Percentiles rank a stretch among this genome's conserved stretches.
These are phyloP conservation scores for Mariannaea elegans DNA, from an alignment of 2,329 filamentous ascomycete genomes.

Conservation along the genomic window DNA sequence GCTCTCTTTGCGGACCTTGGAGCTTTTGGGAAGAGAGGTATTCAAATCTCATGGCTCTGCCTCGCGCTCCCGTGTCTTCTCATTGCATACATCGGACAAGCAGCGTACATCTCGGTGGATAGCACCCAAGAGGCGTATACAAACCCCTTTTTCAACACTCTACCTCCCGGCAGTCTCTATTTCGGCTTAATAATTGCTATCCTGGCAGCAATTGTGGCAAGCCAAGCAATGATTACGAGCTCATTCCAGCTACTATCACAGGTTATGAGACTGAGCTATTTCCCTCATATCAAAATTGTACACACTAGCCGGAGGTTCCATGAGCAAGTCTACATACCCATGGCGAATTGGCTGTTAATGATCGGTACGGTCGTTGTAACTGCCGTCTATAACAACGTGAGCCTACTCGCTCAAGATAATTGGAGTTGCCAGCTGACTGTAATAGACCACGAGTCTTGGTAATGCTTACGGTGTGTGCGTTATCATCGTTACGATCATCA, in stretches of 20 bases:
- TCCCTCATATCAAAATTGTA: conserved; percentile 75
- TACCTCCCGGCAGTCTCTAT: conserved; percentile 73
- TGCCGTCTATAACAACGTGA: conserved; percentile 73
- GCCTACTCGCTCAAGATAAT: conserved; percentile 21
- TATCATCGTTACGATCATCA: conserved; percentile 77
- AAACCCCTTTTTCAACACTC: conserved; percentile 78
- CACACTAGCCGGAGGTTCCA: conserved; percentile 75
- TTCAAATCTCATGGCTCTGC: conserved; percentile 77
- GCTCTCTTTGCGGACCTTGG: conserved; percentile 80
- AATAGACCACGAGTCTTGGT: conserved; percentile 69
- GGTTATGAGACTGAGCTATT: conserved; percentile 75
- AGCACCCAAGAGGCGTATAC: conserved; percentile 52
- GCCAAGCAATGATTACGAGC: conserved; percentile 79
- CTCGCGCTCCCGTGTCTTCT: conserved; percentile 72
- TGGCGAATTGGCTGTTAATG: conserved; percentile 80
- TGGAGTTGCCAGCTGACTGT: not conserved
- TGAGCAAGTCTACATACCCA: conserved; percentile 77
- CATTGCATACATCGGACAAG: conserved; percentile 74
- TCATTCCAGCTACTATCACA: conserved; percentile 73
- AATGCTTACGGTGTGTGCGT: conserved; percentile 82
- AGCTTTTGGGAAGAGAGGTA: conserved; percentile 72
- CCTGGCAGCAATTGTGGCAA: conserved; percentile 76
- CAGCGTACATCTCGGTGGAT: conserved; percentile 70
- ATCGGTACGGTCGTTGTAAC: conserved; percentile 76
- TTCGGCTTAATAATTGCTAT: conserved; percentile 73